phyloP scores from a whole-genome alignment of 192 early-diverging fungal genomes.

The Entomortierella chlamydospora region DNA sequence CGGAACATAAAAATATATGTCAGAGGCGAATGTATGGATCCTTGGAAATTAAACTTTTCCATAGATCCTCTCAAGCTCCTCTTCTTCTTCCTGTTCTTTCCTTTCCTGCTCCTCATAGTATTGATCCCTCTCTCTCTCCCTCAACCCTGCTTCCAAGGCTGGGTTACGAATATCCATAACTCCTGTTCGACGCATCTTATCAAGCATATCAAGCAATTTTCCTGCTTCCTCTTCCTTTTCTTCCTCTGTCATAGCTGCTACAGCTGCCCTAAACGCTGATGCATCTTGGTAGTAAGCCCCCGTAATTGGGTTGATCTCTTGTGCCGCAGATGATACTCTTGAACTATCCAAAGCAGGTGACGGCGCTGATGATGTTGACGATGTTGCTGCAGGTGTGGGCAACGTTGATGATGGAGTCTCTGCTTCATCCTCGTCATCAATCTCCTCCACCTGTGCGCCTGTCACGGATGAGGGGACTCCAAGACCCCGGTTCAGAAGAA shows the following conservation, averaged over 20 bases:
- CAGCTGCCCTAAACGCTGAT: slow-evolving; percentile 52
- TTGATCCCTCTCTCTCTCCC: slow-evolving; percentile 41
- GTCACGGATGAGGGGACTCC: slow-evolving; percentile 55
- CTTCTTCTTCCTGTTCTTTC: slow-evolving; percentile 39
- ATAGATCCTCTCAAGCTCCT: slow-evolving; percentile 33
- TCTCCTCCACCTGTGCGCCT: slow-evolving; percentile 30
- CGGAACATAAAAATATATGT: no score
- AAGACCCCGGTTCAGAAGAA: slow-evolving; percentile 81
- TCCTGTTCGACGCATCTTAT: slow-evolving; percentile 91
- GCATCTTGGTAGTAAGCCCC: slow-evolving; percentile 73
- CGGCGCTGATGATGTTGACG: not conserved
- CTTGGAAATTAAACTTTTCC: slow-evolving; percentile 35
- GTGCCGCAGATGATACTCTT: slow-evolving; percentile 1
- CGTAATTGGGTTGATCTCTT: slow-evolving; percentile 87
- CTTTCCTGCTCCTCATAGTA: slow-evolving; percentile 47
- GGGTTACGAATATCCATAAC: slow-evolving; percentile 86
- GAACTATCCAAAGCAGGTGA: not conserved
- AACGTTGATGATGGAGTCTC: no score
- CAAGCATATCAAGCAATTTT: slow-evolving; percentile 92
- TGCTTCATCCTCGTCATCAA: slow-evolving; percentile 22
- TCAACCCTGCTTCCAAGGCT: slow-evolving; percentile 64
- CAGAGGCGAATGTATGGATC: no score
- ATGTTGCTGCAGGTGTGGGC: not conserved
- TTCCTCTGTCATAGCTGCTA: slow-evolving; percentile 93
- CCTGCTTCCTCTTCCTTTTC: slow-evolving; percentile 97